Evolutionary conservation across 495 filamentous ascomycete genomes (phyloP).

Genomic region (Lindgomyces ingoldianus): DNA sequence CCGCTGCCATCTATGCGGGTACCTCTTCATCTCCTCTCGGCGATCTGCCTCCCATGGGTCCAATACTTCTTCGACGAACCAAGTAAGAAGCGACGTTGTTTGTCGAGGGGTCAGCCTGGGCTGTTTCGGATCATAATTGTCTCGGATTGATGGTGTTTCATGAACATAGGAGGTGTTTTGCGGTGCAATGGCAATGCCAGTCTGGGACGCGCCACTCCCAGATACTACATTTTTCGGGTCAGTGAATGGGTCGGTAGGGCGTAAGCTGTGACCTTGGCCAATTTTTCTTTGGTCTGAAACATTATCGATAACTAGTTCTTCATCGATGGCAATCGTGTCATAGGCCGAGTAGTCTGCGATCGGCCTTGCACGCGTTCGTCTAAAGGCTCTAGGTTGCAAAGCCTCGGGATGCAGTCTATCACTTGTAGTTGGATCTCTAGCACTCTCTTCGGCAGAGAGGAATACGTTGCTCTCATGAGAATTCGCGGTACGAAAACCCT

Average conservation of each 20-base stretch:
- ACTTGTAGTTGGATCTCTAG: background rate
- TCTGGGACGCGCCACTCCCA: background rate
- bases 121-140: background rate
- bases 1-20: background rate
- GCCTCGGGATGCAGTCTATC: background rate
- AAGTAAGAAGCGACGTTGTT: background rate
- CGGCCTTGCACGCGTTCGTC: background rate
- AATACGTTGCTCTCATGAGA: background rate
- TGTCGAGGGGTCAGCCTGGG: background rate
- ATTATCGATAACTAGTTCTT: background rate
- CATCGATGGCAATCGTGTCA: conserved; percentile 2
- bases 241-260: background rate
- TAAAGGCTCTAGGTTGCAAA: background rate
- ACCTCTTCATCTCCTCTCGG: background rate
- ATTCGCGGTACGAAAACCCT: background rate
- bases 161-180: conserved; percentile 2
- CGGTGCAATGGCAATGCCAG: background rate
- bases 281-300: background rate
- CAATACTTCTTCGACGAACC: background rate
- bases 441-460: background rate
- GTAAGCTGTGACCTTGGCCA: background rate
- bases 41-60: background rate
- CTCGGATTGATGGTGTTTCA: background rate
- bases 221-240: background rate
- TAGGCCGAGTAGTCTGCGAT: background rate